These are phyloP conservation scores for Hibiscus mutabilis DNA, from an alignment of 345 rosid genomes.

Conservation along the genomic window DNA sequence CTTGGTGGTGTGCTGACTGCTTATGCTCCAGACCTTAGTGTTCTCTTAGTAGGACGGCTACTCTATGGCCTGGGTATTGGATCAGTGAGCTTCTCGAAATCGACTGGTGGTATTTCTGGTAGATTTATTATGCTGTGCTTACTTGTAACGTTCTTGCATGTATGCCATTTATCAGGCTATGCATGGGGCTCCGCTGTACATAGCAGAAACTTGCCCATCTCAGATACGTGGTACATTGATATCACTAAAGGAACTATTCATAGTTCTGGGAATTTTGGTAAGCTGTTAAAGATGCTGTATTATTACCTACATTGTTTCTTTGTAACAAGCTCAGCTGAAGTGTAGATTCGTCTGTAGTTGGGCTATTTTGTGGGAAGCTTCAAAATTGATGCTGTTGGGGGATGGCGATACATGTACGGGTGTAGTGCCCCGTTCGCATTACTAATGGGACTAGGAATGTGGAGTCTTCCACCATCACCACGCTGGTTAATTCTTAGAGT, in stretches of 20 bases:
- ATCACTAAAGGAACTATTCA: conserved; percentile 86
- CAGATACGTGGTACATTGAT: conserved; percentile 92
- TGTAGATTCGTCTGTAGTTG: conserved; percentile 35
- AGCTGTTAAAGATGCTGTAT: background rate
- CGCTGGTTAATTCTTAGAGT: conserved; percentile 97
- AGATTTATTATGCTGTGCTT: background rate
- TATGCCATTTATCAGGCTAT: conserved; percentile 58
- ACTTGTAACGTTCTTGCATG: background rate
- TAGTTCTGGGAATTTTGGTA: conserved; percentile 95
- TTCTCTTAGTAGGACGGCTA: conserved; percentile 76
- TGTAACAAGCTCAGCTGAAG: background rate
- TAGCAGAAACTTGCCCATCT: conserved; percentile 97
- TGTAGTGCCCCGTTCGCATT: conserved; percentile 58
- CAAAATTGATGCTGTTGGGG: conserved; percentile 69
- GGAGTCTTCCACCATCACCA: conserved; percentile 94
- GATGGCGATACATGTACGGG: conserved; percentile 96
- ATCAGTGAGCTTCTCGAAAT: conserved; percentile 48
- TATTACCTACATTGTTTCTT: background rate
- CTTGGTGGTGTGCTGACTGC: conserved; percentile 56
- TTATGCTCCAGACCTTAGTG: conserved; percentile 58
- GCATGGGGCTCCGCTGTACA: conserved; percentile 98
- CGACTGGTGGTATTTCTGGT: background rate
- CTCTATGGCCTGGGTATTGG: conserved; percentile 90
- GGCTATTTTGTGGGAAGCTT: conserved; percentile 91
- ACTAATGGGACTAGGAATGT: conserved; percentile 81